phyloP scores from a whole-genome alignment of 179 eudicot genomes.

The Heliamphora pulchella region DNA sequence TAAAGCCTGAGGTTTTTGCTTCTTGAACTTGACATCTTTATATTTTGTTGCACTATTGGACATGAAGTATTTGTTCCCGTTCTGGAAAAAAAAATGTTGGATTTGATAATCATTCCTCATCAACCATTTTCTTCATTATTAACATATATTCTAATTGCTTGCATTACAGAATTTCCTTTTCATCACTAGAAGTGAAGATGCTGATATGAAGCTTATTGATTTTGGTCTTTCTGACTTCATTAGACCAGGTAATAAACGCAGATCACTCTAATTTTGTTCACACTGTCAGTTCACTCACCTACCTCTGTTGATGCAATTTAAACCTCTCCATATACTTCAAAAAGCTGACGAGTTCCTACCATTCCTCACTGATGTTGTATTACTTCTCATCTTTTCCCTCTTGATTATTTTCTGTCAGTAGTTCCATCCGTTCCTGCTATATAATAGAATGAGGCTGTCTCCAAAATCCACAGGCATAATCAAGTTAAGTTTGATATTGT shows the following conservation, averaged over 20 bases:
- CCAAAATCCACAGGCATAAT: neutral
- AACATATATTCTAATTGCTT: constrained; percentile 17
- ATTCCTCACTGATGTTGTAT: neutral
- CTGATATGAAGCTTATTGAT: constrained; percentile 80
- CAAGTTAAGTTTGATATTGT: neutral
- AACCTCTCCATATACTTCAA: neutral
- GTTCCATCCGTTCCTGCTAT: neutral
- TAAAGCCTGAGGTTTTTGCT: constrained; percentile 65
- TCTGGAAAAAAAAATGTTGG: neutral
- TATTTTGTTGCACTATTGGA: neutral
- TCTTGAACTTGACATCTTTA: constrained; percentile 16
- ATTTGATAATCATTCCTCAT: neutral
- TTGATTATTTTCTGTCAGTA: neutral
- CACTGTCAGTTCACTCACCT: constrained; percentile 12
- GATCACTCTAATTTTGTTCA: neutral
- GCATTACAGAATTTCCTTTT: constrained; percentile 78
- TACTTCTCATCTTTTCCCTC: neutral
- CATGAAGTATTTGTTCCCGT: neutral
- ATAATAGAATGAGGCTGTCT: neutral
- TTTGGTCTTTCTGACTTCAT: constrained; percentile 93
- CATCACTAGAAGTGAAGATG: constrained; percentile 67
- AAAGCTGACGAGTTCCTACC: constrained; percentile 4
- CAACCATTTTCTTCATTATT: neutral
- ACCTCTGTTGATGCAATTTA: neutral
- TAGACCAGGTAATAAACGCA: constrained; percentile 33